phyloP scores from a whole-genome alignment of 495 filamentous ascomycete species.

The Usnea hakonensis region DNA sequence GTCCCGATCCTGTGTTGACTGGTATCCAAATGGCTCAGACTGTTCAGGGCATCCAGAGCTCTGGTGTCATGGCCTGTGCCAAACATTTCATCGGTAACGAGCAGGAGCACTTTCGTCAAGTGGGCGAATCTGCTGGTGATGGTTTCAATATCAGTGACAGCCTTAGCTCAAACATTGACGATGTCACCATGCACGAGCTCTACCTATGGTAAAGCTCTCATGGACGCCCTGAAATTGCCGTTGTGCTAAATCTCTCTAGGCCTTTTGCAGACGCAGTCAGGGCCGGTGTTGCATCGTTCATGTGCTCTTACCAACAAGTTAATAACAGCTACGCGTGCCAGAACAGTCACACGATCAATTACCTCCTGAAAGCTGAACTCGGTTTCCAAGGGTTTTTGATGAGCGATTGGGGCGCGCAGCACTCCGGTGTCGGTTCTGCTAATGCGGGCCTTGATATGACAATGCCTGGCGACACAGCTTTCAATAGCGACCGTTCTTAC shows the following conservation, averaged over 20 bases:
- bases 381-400: conserved; percentile 93
- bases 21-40: conserved; percentile 66
- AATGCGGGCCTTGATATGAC: conserved; percentile 89
- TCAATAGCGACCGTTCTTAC: conserved; percentile 64
- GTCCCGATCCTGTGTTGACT: conserved; percentile 69
- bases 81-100: conserved; percentile 77
- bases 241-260: conserved; percentile 22
- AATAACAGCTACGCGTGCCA: conserved; percentile 65
- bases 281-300: conserved; percentile 73
- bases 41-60: conserved; percentile 74
- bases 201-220: conserved; percentile 64
- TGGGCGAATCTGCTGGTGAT: conserved; percentile 51
- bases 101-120: conserved; percentile 76
- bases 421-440: conserved; percentile 68
- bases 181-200: conserved; percentile 88
- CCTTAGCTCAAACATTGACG: conserved; percentile 78
- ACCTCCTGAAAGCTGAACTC: conserved; percentile 80
- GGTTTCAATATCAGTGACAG: conserved; percentile 58
- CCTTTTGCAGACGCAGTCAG: conserved; percentile 70
- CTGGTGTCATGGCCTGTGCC: conserved; percentile 70
- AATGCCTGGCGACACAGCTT: conserved; percentile 83
- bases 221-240: conserved; percentile 23
- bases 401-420: conserved; percentile 85
- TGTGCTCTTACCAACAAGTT: conserved; percentile 91
- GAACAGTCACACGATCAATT: conserved; percentile 69